A percentile compares a stretch with the other conserved stretches of the same genome.
Evolutionary conservation across 192 early-diverging fungal species (phyloP).

Genomic region (Coemansia sp.): DNA sequence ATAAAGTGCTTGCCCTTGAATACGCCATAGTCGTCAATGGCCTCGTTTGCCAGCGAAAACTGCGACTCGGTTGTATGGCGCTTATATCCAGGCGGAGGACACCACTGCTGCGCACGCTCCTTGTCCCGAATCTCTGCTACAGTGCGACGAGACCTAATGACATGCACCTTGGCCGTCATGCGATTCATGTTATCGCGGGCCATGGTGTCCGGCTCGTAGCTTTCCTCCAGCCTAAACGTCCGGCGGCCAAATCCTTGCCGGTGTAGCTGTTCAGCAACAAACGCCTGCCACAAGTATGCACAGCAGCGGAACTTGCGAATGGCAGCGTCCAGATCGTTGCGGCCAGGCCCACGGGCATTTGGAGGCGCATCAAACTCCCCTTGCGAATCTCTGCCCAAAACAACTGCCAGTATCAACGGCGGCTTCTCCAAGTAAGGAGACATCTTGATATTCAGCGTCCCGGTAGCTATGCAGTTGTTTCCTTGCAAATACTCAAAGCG

Average conservation of each 20-base stretch:
- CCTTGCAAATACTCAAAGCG: slow-evolving; percentile 50
- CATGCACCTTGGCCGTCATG: slow-evolving; percentile 58
- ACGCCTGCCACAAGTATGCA: slow-evolving; percentile 73
- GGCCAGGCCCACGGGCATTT: slow-evolving; percentile 41
- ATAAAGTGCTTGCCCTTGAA: slow-evolving; percentile 50
- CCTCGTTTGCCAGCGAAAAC: slow-evolving; percentile 56
- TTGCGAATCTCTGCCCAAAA: slow-evolving; percentile 60
- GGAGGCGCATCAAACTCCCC: slow-evolving; percentile 61
- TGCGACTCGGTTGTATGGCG: slow-evolving; percentile 44
- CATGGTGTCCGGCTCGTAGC: slow-evolving; percentile 56
- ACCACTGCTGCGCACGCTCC: slow-evolving; percentile 60
- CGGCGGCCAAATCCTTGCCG: slow-evolving; percentile 67
- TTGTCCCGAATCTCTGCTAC: slow-evolving; percentile 59
- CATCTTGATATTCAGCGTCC: slow-evolving; percentile 53
- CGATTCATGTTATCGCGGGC: slow-evolving; percentile 44
- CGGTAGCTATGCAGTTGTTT: slow-evolving; percentile 9
- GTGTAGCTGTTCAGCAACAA: slow-evolving; percentile 66
- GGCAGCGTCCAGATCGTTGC: slow-evolving; percentile 54
- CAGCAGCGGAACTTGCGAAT: slow-evolving; percentile 59
- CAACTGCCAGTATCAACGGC: slow-evolving; percentile 57
- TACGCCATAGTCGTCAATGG: slow-evolving; percentile 50
- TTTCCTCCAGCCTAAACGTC: slow-evolving; percentile 65
- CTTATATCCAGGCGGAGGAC: slow-evolving; percentile 35
- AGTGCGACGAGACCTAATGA: slow-evolving; percentile 52
- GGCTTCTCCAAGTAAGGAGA: slow-evolving; percentile 56